Percentiles rank a stretch among this genome's conserved stretches.
Conservation (phyloP, 1,139 yeast species). For the Trichomonascaceae sp. region DNA sequence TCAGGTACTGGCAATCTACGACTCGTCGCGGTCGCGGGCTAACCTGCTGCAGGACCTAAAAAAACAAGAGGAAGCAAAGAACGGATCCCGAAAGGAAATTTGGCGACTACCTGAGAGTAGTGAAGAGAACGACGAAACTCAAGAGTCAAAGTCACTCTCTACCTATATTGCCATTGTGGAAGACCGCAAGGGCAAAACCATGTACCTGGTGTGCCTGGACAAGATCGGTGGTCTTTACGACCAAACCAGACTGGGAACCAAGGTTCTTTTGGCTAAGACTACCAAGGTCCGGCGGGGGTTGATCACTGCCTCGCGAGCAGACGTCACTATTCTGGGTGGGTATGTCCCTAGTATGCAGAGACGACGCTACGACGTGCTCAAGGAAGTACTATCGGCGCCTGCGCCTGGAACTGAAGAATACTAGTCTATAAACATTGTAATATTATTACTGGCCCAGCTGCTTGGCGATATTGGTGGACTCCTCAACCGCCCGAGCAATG, state of each 20-base stretch:
- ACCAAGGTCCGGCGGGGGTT: neutral
- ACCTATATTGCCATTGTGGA: neutral
- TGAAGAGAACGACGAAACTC: neutral
- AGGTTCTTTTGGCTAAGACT: neutral
- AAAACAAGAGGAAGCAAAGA: neutral
- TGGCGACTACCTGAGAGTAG: neutral
- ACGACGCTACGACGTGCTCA: neutral
- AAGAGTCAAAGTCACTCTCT: neutral
- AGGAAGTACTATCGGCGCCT: too few relatives aligned
- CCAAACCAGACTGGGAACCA: neutral
- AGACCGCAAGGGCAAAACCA: neutral
- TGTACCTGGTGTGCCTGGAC: neutral
- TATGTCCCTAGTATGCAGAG: neutral
- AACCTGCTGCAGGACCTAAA: neutral
- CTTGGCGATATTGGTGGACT: slow-evolving; percentile 76
- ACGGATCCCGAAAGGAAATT: neutral
- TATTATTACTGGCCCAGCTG: slow-evolving; percentile 43
- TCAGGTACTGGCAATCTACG: neutral
- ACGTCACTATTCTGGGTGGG: slow-evolving; percentile 1
- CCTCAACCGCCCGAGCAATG: slow-evolving; percentile 79
- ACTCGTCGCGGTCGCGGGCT: neutral
- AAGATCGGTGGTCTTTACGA: neutral
- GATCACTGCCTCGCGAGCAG: slow-evolving; percentile 1
- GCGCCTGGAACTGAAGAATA: too few relatives aligned
- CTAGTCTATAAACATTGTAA: too few relatives aligned